These are phyloP conservation scores for Hanseniaspora thailandica DNA, from an alignment of 805 yeast species.

Conservation along the genomic window DNA sequence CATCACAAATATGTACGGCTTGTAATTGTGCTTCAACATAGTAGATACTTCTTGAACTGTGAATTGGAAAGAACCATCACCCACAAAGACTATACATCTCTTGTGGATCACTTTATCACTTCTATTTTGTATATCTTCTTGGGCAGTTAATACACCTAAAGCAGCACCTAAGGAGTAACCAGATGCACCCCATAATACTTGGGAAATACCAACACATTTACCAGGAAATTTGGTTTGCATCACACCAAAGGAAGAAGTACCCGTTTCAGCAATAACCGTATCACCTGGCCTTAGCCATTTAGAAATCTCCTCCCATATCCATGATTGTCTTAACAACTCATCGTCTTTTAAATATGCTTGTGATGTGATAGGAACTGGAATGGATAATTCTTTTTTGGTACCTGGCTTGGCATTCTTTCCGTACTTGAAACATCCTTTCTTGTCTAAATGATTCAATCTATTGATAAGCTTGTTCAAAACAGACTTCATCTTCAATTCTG, in stretches of 20 bases:
- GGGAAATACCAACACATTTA: constrained; percentile 42
- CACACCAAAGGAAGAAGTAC: constrained; percentile 54
- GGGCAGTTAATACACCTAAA: constrained; percentile 50
- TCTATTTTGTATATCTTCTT: constrained; percentile 31
- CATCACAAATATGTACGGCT: constrained; percentile 47
- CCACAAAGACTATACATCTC: constrained; percentile 49
- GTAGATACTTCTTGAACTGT: constrained; percentile 56
- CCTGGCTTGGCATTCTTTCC: constrained; percentile 17
- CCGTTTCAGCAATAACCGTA: constrained; percentile 50
- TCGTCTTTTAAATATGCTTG: constrained; percentile 19
- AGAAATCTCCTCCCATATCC: constrained; percentile 42
- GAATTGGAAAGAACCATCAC: constrained; percentile 59
- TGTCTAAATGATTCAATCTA: constrained; percentile 33
- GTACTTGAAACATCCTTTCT: constrained; percentile 15
- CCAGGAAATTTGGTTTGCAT: constrained; percentile 46
- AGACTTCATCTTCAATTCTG: constrained; percentile 43
- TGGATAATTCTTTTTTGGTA: constrained; percentile 14
- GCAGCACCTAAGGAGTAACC: constrained; percentile 58
- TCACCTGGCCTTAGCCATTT: constrained; percentile 46
- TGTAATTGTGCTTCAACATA: constrained; percentile 41
- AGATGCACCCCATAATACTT: constrained; percentile 54
- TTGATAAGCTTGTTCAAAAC: constrained; percentile 25
- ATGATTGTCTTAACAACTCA: constrained; percentile 30
- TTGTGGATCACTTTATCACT: constrained; percentile 28
- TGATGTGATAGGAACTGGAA: constrained; percentile 23